Conservation (phyloP, 257 asterid genomes). For the Przewalskia tangutica region DNA sequence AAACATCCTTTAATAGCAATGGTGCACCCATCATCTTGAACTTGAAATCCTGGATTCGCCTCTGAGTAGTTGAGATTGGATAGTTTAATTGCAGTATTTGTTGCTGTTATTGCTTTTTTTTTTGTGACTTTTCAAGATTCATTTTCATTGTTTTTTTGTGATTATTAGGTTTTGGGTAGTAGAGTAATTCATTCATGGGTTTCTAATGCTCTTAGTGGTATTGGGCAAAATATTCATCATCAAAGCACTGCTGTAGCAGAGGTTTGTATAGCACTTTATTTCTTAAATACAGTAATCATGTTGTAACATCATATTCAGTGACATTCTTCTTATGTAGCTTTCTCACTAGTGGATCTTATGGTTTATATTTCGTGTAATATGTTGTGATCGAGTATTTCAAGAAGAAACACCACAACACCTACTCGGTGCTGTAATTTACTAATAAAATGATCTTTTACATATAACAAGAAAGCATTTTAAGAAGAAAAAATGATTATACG, state of each 20-base stretch:
- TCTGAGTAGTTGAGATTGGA: not conserved
- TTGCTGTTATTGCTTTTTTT: not conserved
- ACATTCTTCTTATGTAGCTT: not conserved
- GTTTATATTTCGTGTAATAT: not conserved
- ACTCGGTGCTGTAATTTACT: not conserved
- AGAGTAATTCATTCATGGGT: slow-evolving; percentile 76
- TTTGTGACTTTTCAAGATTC: slow-evolving; percentile 14
- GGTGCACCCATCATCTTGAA: too few species aligned
- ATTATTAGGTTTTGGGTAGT: slow-evolving; percentile 76
- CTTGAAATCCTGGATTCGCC: too few species aligned
- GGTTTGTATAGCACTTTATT: slow-evolving; percentile 33
- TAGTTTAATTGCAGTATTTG: not conserved
- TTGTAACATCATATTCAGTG: not conserved
- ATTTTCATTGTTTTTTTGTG: slow-evolving; percentile 31
- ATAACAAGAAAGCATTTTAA: not conserved
- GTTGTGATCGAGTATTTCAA: not conserved
- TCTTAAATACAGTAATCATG: not conserved
- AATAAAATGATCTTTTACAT: not conserved
- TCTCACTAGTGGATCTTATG: not conserved
- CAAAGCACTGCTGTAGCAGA: slow-evolving; percentile 41
- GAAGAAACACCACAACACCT: not conserved
- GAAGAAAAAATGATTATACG: not conserved
- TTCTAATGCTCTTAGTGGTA: slow-evolving; percentile 49
- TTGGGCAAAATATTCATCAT: slow-evolving; percentile 42
- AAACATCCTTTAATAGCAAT: too few species aligned